Evolutionary conservation across 352 stramenopile genomes (phyloP).

Genomic region (Pythium biforme): DNA sequence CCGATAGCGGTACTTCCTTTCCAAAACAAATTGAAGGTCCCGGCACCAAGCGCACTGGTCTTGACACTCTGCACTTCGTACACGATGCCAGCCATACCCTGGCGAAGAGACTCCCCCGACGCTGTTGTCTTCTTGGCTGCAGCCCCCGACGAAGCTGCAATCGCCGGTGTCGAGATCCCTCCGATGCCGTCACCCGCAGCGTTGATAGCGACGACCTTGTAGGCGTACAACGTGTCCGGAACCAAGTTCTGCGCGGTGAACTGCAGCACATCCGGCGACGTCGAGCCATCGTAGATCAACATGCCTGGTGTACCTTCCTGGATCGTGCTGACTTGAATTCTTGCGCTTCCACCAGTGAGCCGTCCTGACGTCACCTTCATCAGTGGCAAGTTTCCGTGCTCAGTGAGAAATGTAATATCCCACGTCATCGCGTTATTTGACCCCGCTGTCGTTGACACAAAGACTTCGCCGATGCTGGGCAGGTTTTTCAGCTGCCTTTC

Average conservation of each 20-base stretch:
- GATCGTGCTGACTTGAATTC: constrained; percentile 68
- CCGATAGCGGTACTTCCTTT: constrained; percentile 33
- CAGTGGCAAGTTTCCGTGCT: constrained; percentile 92
- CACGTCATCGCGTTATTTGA: constrained; percentile 77
- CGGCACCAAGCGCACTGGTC: constrained; percentile 37
- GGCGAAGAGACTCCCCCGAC: constrained; percentile 75
- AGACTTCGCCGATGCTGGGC: constrained; percentile 70
- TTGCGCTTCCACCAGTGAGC: constrained; percentile 67
- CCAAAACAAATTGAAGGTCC: constrained; percentile 55
- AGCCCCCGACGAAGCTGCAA: constrained; percentile 90
- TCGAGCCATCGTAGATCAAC: constrained; percentile 91
- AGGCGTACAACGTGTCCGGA: constrained; percentile 91
- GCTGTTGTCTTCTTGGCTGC: constrained; percentile 87
- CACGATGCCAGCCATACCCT: constrained; percentile 93
- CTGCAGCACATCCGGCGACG: constrained; percentile 68
- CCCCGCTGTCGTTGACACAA: constrained; percentile 48
- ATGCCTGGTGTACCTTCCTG: constrained; percentile 87
- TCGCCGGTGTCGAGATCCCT: constrained; percentile 84
- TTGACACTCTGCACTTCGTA: constrained; percentile 94
- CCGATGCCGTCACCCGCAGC: constrained; percentile 88
- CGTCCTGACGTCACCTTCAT: constrained; percentile 89
- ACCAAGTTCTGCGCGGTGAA: constrained; percentile 85
- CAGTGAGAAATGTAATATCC: constrained; percentile 92
- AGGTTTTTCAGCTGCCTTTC: constrained; percentile 90
- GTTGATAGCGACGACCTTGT: constrained; percentile 92